These are phyloP conservation scores for Colletotrichum kahawae DNA, from an alignment of 2,329 filamentous ascomycete species.

Conservation along the genomic window DNA sequence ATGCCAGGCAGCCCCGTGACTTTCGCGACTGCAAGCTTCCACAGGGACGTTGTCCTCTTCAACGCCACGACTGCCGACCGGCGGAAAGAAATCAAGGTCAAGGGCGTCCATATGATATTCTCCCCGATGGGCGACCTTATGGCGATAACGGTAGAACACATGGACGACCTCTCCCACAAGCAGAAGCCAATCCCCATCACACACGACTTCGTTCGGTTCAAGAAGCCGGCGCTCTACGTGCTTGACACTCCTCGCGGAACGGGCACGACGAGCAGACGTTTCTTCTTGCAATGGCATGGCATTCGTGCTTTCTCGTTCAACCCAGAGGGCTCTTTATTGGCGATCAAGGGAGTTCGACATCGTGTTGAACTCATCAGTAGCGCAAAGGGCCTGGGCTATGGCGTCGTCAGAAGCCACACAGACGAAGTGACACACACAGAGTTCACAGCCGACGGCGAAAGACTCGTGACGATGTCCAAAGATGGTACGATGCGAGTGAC, in stretches of 20 bases:
- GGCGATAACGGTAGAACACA: conserved; percentile 2
- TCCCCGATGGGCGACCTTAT: background rate
- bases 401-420: conserved; percentile 16
- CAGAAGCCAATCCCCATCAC: background rate
- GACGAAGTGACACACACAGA: conserved; percentile 19
- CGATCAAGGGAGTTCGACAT: conserved; percentile 3
- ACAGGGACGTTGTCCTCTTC: conserved; percentile 8
- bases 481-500: conserved; percentile 18
- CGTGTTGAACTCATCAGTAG: conserved; percentile 11
- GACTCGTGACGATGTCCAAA: conserved; percentile 6
- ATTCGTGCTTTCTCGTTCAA: conserved; percentile 12
- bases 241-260: background rate
- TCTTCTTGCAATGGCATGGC: conserved; percentile 6
- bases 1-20: background rate
- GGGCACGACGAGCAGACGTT: background rate
- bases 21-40: conserved; percentile 14
- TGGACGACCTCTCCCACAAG: background rate
- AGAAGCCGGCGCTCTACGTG: background rate
- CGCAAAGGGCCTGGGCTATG: background rate
- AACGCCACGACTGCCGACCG: background rate
- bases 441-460: conserved; percentile 8
- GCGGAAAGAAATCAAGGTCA: background rate
- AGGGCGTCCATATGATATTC: conserved; percentile 8
- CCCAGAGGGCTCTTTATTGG: background rate
- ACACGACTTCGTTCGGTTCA: conserved; percentile 13